A percentile compares a stretch with the other conserved stretches of the same genome.
These are phyloP conservation scores for Tephrocybe sp. DNA, from an alignment of 768 basidiomycete genomes.

Conservation along the genomic window DNA sequence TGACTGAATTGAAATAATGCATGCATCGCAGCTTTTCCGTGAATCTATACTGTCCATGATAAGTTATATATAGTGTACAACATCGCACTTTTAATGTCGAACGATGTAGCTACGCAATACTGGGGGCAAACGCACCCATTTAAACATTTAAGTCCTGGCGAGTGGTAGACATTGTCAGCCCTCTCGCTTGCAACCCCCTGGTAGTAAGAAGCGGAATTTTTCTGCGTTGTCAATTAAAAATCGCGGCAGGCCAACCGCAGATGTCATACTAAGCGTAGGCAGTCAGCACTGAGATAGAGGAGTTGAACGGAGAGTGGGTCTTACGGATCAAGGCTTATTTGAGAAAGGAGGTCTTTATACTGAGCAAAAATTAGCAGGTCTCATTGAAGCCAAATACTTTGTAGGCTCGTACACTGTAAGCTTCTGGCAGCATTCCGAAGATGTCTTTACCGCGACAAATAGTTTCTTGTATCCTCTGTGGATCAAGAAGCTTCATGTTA, in stretches of 20 bases:
- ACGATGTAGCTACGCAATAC: too few relatives aligned
- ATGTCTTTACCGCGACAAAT: slow-evolving; percentile 62
- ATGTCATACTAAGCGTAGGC: slow-evolving; percentile 26
- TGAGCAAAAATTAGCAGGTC: slow-evolving; percentile 3
- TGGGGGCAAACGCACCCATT: too few relatives aligned
- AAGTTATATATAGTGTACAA: too few relatives aligned
- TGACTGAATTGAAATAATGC: too few relatives aligned
- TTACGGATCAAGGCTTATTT: slow-evolving; percentile 52
- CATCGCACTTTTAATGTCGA: too few relatives aligned
- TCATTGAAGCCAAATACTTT: not conserved
- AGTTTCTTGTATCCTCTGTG: slow-evolving; percentile 49
- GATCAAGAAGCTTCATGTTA: slow-evolving; percentile 41
- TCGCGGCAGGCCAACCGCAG: slow-evolving; percentile 51
- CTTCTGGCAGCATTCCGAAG: slow-evolving; percentile 67
- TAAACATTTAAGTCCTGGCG: too few relatives aligned
- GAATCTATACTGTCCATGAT: too few relatives aligned
- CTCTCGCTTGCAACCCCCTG: slow-evolving; percentile 50
- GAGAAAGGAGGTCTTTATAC: slow-evolving; percentile 51
- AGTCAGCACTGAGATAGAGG: not conserved
- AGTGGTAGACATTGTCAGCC: not conserved
- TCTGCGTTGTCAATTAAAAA: slow-evolving; percentile 50
- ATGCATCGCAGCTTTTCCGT: too few relatives aligned
- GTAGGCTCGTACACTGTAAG: slow-evolving; percentile 40
- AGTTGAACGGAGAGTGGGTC: slow-evolving; percentile 14
- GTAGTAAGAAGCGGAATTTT: slow-evolving; percentile 49